Conservation (phyloP, 2,329 filamentous ascomycete species). For the Paraphaeosphaeria sporulosa region DNA sequence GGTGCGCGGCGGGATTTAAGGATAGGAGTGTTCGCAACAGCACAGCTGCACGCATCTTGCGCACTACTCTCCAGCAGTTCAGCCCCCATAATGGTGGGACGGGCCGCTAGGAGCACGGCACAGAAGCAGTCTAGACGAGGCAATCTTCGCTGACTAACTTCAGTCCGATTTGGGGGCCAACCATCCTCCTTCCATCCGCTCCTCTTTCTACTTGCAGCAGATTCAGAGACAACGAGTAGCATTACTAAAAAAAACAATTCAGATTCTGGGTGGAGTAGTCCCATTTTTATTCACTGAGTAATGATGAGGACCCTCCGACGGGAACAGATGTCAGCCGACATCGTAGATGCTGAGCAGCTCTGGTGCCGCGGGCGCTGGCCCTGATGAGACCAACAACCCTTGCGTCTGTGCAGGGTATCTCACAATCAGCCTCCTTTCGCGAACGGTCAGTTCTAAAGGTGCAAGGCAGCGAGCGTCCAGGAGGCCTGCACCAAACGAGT, state of each 20-base stretch:
- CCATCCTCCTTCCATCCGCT: conserved; percentile 3
- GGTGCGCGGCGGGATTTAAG: conserved; percentile 20
- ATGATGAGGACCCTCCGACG: not conserved
- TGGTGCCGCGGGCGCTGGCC: not conserved
- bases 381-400: conserved; percentile 3
- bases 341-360: not conserved
- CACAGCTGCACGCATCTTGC: conserved; percentile 24
- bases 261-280: not conserved
- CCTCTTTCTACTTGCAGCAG: conserved; percentile 14
- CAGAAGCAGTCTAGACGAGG: conserved; percentile 18
- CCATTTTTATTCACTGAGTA: not conserved
- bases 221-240: not conserved
- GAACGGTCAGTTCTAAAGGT: conserved; percentile 14
- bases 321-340: not conserved
- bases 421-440: conserved; percentile 14
- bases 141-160: conserved; percentile 24
- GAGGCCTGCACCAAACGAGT: conserved; percentile 40
- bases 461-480: conserved; percentile 32
- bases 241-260: not conserved
- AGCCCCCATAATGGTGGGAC: conserved; percentile 36
- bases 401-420: conserved; percentile 33
- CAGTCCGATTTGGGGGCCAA: conserved; percentile 28
- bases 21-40: conserved; percentile 21
- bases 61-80: conserved; percentile 22
- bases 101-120: conserved; percentile 16